Evolutionary conservation across 148 eudicot genomes (phyloP).

Genomic region (Chenopodium formosanum): DNA sequence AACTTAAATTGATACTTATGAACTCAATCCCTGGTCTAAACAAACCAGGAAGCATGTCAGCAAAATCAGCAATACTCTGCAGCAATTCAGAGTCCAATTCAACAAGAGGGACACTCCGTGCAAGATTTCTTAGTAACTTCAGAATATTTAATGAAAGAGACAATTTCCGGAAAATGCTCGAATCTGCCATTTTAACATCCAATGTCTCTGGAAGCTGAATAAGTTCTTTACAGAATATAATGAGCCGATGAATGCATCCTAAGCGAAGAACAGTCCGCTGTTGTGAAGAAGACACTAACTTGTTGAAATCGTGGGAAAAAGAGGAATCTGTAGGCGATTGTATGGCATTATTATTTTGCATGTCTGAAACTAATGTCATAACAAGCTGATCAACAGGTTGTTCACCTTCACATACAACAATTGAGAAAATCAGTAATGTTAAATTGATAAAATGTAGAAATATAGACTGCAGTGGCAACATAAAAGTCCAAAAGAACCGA

Average conservation of each 20-base stretch:
- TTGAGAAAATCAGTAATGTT: conserved; percentile 12
- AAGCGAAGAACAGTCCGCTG: conserved; percentile 80
- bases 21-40: conserved; percentile 68
- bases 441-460: conserved; percentile 13
- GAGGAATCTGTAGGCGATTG: conserved; percentile 34
- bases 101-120: conserved; percentile 49
- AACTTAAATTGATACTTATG: conserved; percentile 40
- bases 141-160: conserved; percentile 57
- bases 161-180: conserved; percentile 50
- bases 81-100: conserved; percentile 53
- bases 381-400: conserved; percentile 68
- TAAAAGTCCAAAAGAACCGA: conserved; percentile 20
- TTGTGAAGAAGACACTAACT: conserved; percentile 56
- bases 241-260: conserved; percentile 67
- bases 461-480: conserved; percentile 1
- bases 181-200: conserved; percentile 50
- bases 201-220: conserved; percentile 45
- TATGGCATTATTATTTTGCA: conserved; percentile 42
- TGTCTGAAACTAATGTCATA: conserved; percentile 59
- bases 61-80: conserved; percentile 60
- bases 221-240: conserved; percentile 50
- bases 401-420: conserved; percentile 51
- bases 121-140: conserved; percentile 66
- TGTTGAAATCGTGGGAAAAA: conserved; percentile 43
- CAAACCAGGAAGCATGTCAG: conserved; percentile 55